Evolutionary conservation across 164 flowering plant genomes (phyloP).

Genomic region (Vitis labrusca): DNA sequence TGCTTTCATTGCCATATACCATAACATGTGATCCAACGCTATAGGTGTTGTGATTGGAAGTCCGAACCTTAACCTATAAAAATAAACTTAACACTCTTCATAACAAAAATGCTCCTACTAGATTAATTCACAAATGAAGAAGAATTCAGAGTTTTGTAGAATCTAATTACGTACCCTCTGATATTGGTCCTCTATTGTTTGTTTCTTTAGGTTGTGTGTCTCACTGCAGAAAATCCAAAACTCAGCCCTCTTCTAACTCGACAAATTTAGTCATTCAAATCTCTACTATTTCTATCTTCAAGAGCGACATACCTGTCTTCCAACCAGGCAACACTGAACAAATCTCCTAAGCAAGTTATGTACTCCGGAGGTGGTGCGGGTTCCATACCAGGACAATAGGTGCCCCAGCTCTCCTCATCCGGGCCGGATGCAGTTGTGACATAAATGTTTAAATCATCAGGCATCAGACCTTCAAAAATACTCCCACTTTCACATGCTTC

Average conservation of each 20-base stretch:
- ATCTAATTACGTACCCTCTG: slow-evolving; percentile 37
- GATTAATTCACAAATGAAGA: neutral
- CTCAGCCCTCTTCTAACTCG: too few species aligned
- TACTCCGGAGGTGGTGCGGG: slow-evolving; percentile 67
- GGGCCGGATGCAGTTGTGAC: slow-evolving; percentile 79
- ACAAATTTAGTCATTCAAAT: too few species aligned
- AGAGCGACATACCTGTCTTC: slow-evolving; percentile 58
- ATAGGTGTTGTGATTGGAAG: slow-evolving; percentile 72
- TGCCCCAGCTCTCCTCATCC: slow-evolving; percentile 72
- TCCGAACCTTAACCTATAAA: slow-evolving; percentile 68
- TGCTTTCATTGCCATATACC: slow-evolving; percentile 81
- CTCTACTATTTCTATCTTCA: too few species aligned
- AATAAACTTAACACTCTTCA: neutral
- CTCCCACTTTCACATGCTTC: slow-evolving; percentile 90
- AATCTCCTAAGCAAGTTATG: slow-evolving; percentile 73
- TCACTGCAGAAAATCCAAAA: slow-evolving; percentile 53
- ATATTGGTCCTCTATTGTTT: slow-evolving; percentile 73
- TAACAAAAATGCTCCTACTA: too few species aligned
- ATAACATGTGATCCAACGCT: slow-evolving; percentile 89
- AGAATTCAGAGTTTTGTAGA: neutral
- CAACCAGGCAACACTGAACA: slow-evolving; percentile 83
- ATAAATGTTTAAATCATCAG: slow-evolving; percentile 54
- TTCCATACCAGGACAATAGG: slow-evolving; percentile 79
- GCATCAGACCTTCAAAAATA: slow-evolving; percentile 72
- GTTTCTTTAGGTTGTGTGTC: slow-evolving; percentile 76